Percentiles rank a stretch among this genome's conserved stretches.
Evolutionary conservation across 2,329 filamentous ascomycete species (phyloP).

Genomic region (Teratosphaeriaceae sp.): DNA sequence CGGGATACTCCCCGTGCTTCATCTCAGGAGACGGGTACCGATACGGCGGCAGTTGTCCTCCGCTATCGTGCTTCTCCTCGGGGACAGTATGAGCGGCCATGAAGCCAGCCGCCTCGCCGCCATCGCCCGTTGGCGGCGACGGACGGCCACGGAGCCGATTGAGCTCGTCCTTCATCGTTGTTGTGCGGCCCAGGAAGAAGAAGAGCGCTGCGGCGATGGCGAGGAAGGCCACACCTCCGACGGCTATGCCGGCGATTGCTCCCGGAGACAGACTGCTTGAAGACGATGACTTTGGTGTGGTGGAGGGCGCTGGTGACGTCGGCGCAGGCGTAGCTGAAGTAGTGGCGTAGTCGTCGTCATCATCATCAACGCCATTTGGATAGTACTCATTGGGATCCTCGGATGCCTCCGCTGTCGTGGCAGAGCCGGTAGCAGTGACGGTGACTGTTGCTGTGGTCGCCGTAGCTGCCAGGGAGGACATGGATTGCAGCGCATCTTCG

Average conservation of each 20-base stretch:
- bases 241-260: constrained; percentile 49
- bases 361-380: constrained; percentile 11
- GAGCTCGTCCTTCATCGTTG: constrained; percentile 15
- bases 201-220: constrained; percentile 53
- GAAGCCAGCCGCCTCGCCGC: neutral
- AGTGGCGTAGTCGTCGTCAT: neutral
- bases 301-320: constrained; percentile 5
- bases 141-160: constrained; percentile 5
- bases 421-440: constrained; percentile 10
- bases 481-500: constrained; percentile 26
- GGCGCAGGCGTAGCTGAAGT: neutral
- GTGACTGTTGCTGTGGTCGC: constrained; percentile 14
- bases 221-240: constrained; percentile 57
- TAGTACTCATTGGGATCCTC: too few relatives aligned
- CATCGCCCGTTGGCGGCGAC: neutral
- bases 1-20: neutral
- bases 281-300: constrained; percentile 6
- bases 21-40: neutral
- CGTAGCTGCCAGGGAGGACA: constrained; percentile 17
- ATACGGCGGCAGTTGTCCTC: neutral
- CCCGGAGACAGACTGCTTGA: constrained; percentile 29
- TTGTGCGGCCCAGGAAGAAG: constrained; percentile 54
- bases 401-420: too few relatives aligned
- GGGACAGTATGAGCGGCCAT: neutral
- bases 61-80: neutral